These are phyloP conservation scores for Aspergillus nidulans DNA, from an alignment of 495 filamentous ascomycete genomes.

Conservation along the genomic window DNA sequence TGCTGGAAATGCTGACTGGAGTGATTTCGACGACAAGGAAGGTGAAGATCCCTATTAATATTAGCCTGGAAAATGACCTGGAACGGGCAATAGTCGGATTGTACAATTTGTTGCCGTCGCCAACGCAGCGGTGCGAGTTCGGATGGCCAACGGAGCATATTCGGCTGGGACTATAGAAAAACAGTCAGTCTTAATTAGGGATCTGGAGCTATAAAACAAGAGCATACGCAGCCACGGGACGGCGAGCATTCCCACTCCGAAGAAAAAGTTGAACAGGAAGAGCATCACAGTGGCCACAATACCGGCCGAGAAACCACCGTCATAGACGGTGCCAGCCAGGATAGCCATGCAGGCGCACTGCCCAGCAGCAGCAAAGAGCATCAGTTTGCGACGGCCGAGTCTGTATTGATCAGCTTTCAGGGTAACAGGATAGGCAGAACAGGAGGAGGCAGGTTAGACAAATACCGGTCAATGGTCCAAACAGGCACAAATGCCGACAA, in stretches of 20 bases:
- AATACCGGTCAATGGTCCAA: constrained; percentile 46
- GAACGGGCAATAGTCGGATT: background rate
- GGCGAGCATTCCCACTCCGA: constrained; percentile 28
- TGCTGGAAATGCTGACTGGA: constrained; percentile 32
- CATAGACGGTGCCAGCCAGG: constrained; percentile 28
- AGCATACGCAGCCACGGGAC: constrained; percentile 35
- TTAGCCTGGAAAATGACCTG: background rate
- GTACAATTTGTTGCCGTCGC: constrained; percentile 34
- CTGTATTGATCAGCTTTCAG: too few relatives aligned
- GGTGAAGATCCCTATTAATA: constrained; percentile 29
- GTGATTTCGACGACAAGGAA: constrained; percentile 42
- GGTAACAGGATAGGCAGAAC: too few relatives aligned
- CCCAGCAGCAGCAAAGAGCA: constrained; percentile 48
- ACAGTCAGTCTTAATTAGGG: background rate
- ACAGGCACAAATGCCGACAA: constrained; percentile 46
- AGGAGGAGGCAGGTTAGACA: too few relatives aligned
- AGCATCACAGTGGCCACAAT: constrained; percentile 32
- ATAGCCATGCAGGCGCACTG: constrained; percentile 46
- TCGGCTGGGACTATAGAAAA: constrained; percentile 28
- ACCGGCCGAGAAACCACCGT: constrained; percentile 26
- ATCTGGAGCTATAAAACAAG: too few relatives aligned
- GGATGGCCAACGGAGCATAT: constrained; percentile 31
- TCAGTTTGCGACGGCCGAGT: constrained; percentile 42
- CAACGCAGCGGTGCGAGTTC: constrained; percentile 30
- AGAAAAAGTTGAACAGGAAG: constrained; percentile 38